Evolutionary conservation across 768 basidiomycete genomes (phyloP), one percentile per base, ranked within the genome.

Genomic region (Porpolomopsis calyptriformis): DNA sequence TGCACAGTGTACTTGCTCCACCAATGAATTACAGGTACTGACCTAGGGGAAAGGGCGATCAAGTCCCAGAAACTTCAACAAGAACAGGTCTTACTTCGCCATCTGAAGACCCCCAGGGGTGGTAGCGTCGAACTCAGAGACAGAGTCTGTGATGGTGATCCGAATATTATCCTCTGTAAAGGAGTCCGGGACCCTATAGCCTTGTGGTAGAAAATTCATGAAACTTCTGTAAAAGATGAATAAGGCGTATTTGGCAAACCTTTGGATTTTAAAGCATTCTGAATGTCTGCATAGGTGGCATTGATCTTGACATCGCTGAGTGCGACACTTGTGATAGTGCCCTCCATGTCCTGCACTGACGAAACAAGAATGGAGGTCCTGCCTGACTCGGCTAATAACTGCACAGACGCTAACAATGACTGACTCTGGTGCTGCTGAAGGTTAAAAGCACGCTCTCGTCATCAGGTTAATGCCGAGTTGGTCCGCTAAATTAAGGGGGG

Each of bases 381-480:
- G 12, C 38, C 38, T 4, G 38, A 14, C 22, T 18, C 19, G 12
- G 38, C 68, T 61, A 60, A 90, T 85, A 3, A 78, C 53, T 40
- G 67, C 6, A 85, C 76, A 40, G n/a, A n/a, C n/a, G 18, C 20
- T 40, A 14, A 25, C 38, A 24, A 43, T 35, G 5, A 60, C 76
- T 53, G 55, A 91, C 89, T 73, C 70, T 10, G 85, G 78, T 2
- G 87, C 76, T 18, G 81, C 85, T 14, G 61, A 65, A 0, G 93
- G 92, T 56, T 97, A 76, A 59, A 78, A 97, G 63, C 93, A 98
- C 0, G 91, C 93, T 53, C 71, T 74, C 41, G 88, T 73, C 66
- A 84, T 83, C 22, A 97, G 69, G 4, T 73, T 72, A 38, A 97
- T 61, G 6, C 94, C 93, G 42, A 98, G 83, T 23, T 77, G 71